phyloP scores from a whole-genome alignment of 2,329 filamentous ascomycete species.

The Fusarium annulatum region DNA sequence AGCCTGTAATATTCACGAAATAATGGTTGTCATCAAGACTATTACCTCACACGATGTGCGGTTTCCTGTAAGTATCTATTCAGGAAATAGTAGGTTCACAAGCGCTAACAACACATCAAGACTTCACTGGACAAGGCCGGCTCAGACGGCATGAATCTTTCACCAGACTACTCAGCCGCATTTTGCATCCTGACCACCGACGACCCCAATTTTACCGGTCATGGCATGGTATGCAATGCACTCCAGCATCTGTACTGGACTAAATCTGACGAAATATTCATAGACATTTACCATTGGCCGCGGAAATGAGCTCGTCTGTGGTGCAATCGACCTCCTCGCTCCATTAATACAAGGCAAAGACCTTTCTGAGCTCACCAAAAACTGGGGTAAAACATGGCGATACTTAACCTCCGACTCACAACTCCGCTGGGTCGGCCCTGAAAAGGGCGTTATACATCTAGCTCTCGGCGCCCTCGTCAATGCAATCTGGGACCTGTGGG shows the following conservation, averaged over 20 bases:
- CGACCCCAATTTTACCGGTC: slow-evolving; percentile 70
- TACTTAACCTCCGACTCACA: slow-evolving; percentile 89
- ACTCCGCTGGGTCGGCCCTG: slow-evolving; percentile 91
- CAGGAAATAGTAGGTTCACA: background rate
- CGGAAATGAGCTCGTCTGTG: slow-evolving; percentile 91
- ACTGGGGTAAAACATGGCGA: slow-evolving; percentile 91
- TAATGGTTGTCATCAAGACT: background rate
- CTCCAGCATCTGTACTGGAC: accelerated
- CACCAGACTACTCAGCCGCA: slow-evolving; percentile 89
- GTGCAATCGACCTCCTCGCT: slow-evolving; percentile 82
- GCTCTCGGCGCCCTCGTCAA: slow-evolving; percentile 90
- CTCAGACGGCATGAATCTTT: slow-evolving; percentile 95
- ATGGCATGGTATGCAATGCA: slow-evolving; percentile 73
- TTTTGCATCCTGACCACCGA: slow-evolving; percentile 92
- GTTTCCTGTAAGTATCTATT: background rate
- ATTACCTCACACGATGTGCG: background rate
- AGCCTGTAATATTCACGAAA: accelerated
- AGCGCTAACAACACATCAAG: background rate
- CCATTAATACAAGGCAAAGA: slow-evolving; percentile 79
- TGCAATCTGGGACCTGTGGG: slow-evolving; percentile 97
- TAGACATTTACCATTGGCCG: slow-evolving; percentile 85
- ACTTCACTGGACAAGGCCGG: slow-evolving; percentile 94
- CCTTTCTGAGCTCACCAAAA: slow-evolving; percentile 77
- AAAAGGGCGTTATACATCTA: slow-evolving; percentile 93
- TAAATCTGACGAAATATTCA: background rate